A percentile compares a stretch with the other conserved stretches of the same genome.
Conservation (phyloP, 2,329 filamentous ascomycete species). For the Microascus cirrosus region DNA sequence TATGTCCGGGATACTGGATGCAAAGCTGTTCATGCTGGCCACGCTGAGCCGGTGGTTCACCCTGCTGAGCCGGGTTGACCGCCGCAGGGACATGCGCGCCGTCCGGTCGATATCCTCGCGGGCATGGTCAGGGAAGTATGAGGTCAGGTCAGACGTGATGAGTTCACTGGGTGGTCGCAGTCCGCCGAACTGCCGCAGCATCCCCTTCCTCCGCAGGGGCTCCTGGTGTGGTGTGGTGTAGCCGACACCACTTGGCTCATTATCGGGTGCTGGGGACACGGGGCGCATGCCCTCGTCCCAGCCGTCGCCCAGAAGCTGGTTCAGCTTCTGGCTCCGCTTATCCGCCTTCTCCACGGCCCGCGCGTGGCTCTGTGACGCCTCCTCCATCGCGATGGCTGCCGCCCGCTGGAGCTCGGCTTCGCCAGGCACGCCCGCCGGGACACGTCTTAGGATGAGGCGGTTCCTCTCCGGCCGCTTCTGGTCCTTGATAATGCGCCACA, state of each 20-base stretch:
- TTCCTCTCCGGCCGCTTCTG: constrained; percentile 76
- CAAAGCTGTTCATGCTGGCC: constrained; percentile 85
- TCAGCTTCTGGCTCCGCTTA: constrained; percentile 77
- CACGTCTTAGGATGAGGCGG: constrained; percentile 79
- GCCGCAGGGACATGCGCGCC: constrained; percentile 80
- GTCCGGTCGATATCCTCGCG: constrained; percentile 93
- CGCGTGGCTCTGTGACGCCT: constrained; percentile 63
- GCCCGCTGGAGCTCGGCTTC: constrained; percentile 77
- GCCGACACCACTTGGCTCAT: constrained; percentile 5
- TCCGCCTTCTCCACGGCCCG: constrained; percentile 54
- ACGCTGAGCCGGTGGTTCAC: constrained; percentile 89
- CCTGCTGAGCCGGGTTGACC: constrained; percentile 83
- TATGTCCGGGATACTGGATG: constrained; percentile 84
- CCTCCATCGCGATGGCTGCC: constrained; percentile 80
- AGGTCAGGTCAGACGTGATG: constrained; percentile 90
- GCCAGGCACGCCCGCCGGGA: constrained; percentile 85
- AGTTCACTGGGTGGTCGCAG: constrained; percentile 90
- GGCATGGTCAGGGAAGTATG: constrained; percentile 93
- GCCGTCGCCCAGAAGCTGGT: constrained; percentile 79
- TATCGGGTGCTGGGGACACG: constrained; percentile 19
- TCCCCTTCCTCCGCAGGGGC: constrained; percentile 29
- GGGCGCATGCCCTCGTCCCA: constrained; percentile 52
- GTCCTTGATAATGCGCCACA: constrained; percentile 86
- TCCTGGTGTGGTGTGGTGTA: neutral
- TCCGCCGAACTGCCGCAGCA: constrained; percentile 76